These are phyloP conservation scores for Saccharomyces uvarum DNA, from an alignment of 1,139 yeast species.

Conservation along the genomic window DNA sequence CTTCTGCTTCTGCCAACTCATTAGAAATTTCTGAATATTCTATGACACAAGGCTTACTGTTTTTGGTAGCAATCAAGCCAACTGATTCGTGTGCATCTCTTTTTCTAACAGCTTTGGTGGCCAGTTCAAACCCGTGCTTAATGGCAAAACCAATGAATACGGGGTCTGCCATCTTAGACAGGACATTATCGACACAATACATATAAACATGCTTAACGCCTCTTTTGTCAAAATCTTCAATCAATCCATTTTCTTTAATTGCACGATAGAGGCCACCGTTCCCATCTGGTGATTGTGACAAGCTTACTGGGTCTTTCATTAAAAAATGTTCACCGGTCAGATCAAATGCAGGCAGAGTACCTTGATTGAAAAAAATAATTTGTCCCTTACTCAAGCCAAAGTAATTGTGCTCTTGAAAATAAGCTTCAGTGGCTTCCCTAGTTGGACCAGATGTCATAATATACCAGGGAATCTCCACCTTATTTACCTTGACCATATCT, in stretches of 20 bases:
- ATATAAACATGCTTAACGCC: constrained; percentile 87
- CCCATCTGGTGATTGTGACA: constrained; percentile 92
- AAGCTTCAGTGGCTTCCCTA: constrained; percentile 62
- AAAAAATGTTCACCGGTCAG: constrained; percentile 63
- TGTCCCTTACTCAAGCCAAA: constrained; percentile 62
- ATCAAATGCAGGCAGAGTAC: constrained; percentile 85
- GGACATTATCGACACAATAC: constrained; percentile 92
- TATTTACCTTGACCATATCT: constrained; percentile 40
- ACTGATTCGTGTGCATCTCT: constrained; percentile 82
- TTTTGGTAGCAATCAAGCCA: constrained; percentile 78
- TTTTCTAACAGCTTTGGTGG: constrained; percentile 93
- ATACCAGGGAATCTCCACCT: constrained; percentile 61
- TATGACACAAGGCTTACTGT: constrained; percentile 76
- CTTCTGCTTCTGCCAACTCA: constrained; percentile 61
- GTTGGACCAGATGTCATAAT: constrained; percentile 97
- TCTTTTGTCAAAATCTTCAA: constrained; percentile 59
- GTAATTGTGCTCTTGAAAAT: constrained; percentile 50
- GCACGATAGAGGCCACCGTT: constrained; percentile 96
- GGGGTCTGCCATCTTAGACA: constrained; percentile 94
- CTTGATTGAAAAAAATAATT: constrained; percentile 82
- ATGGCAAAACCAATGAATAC: constrained; percentile 82
- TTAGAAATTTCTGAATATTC: constrained; percentile 86
- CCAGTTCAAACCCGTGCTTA: constrained; percentile 55
- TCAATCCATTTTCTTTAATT: constrained; percentile 51
- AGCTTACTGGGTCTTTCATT: constrained; percentile 44